Evolutionary conservation across 176 grass and related monocot species (phyloP).

Genomic region (Aegilops bicornis): DNA sequence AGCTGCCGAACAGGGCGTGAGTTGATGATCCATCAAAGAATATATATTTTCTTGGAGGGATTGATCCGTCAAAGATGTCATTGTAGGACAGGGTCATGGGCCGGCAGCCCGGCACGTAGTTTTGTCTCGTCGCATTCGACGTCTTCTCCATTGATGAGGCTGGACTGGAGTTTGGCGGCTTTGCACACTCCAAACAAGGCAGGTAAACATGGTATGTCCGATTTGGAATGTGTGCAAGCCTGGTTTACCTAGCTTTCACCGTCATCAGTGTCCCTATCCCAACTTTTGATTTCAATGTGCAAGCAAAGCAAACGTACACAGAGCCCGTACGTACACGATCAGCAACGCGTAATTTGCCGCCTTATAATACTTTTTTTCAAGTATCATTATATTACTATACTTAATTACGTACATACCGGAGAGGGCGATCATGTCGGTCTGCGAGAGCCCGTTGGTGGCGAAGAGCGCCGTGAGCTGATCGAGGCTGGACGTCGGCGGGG

Average conservation of each 20-base stretch:
- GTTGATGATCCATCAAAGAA: neutral
- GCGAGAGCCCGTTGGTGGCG: conserved; percentile 44
- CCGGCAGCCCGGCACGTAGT: neutral
- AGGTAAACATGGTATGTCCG: neutral
- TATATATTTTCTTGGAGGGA: too few relatives aligned
- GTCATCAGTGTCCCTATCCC: neutral
- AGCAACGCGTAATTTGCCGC: neutral
- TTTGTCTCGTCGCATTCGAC: neutral
- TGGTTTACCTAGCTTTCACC: neutral
- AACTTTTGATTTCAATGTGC: neutral
- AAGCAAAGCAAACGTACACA: neutral
- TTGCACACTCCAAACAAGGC: neutral
- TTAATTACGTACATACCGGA: conserved; percentile 41
- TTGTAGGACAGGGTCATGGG: neutral
- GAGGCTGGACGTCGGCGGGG: conserved; percentile 38
- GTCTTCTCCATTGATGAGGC: neutral
- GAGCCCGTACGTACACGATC: neutral
- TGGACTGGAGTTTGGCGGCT: neutral
- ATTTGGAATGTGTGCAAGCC: conserved; percentile 5
- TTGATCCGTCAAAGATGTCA: neutral
- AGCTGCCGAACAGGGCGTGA: too few relatives aligned
- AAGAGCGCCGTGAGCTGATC: conserved; percentile 52
- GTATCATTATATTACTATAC: too few relatives aligned
- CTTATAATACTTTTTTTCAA: neutral
- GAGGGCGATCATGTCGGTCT: conserved; percentile 69